These are phyloP conservation scores for Ustilago xerochloae DNA, from an alignment of 1,284 basidiomycete species.

Conservation along the genomic window DNA sequence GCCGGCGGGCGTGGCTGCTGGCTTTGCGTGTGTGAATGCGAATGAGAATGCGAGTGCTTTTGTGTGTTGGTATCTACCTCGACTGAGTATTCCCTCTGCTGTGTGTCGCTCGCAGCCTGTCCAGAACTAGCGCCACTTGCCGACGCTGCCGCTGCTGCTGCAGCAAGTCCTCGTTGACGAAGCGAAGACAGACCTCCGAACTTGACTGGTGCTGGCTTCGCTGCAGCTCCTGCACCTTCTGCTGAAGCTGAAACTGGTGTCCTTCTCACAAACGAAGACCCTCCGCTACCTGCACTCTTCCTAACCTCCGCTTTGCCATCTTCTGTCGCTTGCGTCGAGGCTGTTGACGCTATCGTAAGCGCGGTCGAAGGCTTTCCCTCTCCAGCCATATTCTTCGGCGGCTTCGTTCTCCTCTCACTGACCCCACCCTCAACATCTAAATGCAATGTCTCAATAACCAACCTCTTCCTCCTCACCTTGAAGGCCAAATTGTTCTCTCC, in stretches of 20 bases:
- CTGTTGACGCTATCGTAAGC: not conserved
- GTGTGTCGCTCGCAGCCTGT: no score
- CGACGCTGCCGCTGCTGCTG: slow-evolving; percentile 9
- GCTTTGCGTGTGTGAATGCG: not conserved
- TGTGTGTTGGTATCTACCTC: slow-evolving; percentile 23
- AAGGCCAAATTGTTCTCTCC: slow-evolving; percentile 92
- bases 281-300: no score
- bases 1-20: not conserved
- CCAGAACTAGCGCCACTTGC: not conserved
- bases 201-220: slow-evolving; percentile 22
- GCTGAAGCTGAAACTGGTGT: not conserved
- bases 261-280: slow-evolving; percentile 9
- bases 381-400: slow-evolving; percentile 26
- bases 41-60: slow-evolving; percentile 5
- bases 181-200: slow-evolving; percentile 30
- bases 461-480: slow-evolving; percentile 85
- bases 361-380: not conserved
- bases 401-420: slow-evolving; percentile 74
- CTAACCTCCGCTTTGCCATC: not conserved
- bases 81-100: slow-evolving; percentile 19
- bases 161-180: slow-evolving; percentile 36
- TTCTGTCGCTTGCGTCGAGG: not conserved
- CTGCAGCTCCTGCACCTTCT: not conserved
- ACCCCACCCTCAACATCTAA: slow-evolving; percentile 92
- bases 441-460: slow-evolving; percentile 91